Evolutionary conservation across 1,284 basidiomycete species (phyloP).

Genomic region (Cutaneotrichosporon sp.): DNA sequence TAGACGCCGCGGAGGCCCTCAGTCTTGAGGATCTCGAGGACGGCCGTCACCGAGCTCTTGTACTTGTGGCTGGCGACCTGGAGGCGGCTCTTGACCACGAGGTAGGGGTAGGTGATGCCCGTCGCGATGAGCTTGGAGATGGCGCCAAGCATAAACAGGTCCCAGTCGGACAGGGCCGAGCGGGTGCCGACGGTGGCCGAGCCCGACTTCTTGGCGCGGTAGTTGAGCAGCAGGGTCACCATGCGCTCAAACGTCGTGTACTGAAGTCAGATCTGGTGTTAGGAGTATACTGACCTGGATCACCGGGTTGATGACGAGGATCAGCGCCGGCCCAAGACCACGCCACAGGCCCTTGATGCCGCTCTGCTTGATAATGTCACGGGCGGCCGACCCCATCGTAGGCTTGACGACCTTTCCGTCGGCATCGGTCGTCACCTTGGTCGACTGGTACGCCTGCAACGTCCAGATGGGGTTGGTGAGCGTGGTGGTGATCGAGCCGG

Average conservation of each 20-base stretch:
- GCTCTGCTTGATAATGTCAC: conserved; percentile 71
- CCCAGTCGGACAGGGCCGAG: conserved; percentile 68
- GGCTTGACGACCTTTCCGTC: conserved; percentile 55
- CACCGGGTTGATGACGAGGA: conserved; percentile 93
- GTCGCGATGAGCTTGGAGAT: conserved; percentile 70
- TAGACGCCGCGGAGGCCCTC: conserved; percentile 77
- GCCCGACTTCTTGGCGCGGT: conserved; percentile 50
- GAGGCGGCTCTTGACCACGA: conserved; percentile 54
- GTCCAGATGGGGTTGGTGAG: conserved; percentile 96
- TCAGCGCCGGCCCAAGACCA: conserved; percentile 90
- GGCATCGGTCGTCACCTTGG: conserved; percentile 44
- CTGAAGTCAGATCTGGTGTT: conserved; percentile 20
- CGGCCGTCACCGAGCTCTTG: conserved; percentile 48
- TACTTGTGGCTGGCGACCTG: conserved; percentile 55
- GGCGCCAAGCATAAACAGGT: conserved; percentile 87
- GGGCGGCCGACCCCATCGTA: conserved; percentile 67
- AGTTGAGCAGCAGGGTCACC: conserved; percentile 37
- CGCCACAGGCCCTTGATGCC: conserved; percentile 84
- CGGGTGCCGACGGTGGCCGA: conserved; percentile 48
- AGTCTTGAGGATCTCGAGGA: conserved; percentile 62
- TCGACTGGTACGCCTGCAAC: conserved; percentile 87
- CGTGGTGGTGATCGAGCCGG: conserved; percentile 85
- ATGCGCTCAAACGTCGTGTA: conserved; percentile 86
- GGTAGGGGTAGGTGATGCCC: conserved; percentile 51
- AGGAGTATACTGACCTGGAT: conserved; percentile 57